Evolutionary conservation across 495 filamentous ascomycete genomes (phyloP).

Genomic region (Penicillium pancosmium): DNA sequence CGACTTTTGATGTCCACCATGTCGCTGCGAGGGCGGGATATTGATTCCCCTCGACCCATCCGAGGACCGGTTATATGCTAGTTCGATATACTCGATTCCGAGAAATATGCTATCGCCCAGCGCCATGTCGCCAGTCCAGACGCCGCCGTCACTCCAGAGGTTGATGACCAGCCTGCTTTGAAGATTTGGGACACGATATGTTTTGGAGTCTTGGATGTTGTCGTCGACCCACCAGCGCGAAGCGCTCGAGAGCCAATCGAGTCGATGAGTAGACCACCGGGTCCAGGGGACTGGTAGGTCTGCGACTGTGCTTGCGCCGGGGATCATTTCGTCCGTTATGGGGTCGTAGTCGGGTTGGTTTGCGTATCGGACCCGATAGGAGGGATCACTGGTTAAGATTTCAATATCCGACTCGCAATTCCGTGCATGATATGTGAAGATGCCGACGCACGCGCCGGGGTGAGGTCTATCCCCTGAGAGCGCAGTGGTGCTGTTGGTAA

Average conservation of each 20-base stretch:
- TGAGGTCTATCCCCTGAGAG: constrained; percentile 14
- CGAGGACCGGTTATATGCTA: constrained; percentile 62
- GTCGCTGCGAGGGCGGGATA: constrained; percentile 15
- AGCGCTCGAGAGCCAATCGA: constrained; percentile 66
- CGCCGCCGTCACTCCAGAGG: constrained; percentile 75
- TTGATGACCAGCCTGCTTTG: constrained; percentile 67
- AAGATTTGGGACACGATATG: constrained; percentile 63
- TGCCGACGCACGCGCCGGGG: constrained; percentile 63
- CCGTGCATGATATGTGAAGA: constrained; percentile 67
- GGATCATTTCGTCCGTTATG: constrained; percentile 34
- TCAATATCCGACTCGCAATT: constrained; percentile 80
- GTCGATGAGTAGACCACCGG: constrained; percentile 68
- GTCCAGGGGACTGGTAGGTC: constrained; percentile 56
- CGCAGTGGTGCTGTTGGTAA: constrained; percentile 3
- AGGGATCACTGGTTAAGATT: constrained; percentile 63
- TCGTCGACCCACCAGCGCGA: constrained; percentile 74
- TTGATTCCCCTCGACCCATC: constrained; percentile 7
- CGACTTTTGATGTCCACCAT: constrained; percentile 18
- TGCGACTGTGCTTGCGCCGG: constrained; percentile 34
- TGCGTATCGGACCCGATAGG: constrained; percentile 64
- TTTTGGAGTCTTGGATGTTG: constrained; percentile 55
- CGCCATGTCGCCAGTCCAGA: constrained; percentile 74
- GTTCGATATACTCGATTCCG: constrained; percentile 74
- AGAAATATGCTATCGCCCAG: constrained; percentile 60
- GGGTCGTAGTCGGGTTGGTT: constrained; percentile 68